Evolutionary conservation across 2,329 filamentous ascomycete species (phyloP).

Genomic region (Alternaria gaisen): DNA sequence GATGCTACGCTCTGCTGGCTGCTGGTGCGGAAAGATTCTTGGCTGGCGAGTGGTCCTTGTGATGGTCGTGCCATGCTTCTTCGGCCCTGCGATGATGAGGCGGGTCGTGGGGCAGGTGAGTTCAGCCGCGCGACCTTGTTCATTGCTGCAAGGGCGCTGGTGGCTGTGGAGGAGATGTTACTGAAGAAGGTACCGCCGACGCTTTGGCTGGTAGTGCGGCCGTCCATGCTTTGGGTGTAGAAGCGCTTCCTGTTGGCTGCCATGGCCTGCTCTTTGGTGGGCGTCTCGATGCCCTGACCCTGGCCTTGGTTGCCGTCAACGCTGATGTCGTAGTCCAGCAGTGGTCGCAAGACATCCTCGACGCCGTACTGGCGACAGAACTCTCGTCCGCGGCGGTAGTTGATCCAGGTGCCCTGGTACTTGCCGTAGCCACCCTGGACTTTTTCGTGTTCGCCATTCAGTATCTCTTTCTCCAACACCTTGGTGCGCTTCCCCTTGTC

Average conservation of each 20-base stretch:
- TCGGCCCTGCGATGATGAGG: conserved; percentile 70
- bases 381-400: conserved; percentile 88
- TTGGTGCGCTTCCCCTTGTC: conserved; percentile 98
- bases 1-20: conserved; percentile 84
- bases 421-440: conserved; percentile 98
- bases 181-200: conserved; percentile 92
- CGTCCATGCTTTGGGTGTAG: conserved; percentile 79
- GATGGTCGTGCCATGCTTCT: conserved; percentile 76
- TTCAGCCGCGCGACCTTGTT: conserved; percentile 91
- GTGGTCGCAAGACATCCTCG: conserved; percentile 76
- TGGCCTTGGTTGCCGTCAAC: conserved; percentile 75
- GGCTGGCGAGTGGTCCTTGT: conserved; percentile 69
- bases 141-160: conserved; percentile 92
- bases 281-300: conserved; percentile 84
- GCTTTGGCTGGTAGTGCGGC: conserved; percentile 67
- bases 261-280: conserved; percentile 99
- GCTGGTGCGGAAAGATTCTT: conserved; percentile 72
- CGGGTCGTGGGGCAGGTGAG: conserved; percentile 74
- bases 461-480: conserved; percentile 96
- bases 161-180: conserved; percentile 93
- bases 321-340: conserved; percentile 82
- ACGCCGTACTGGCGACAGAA: conserved; percentile 84
- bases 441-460: conserved; percentile 96
- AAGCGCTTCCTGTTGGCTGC: conserved; percentile 88
- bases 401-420: conserved; percentile 99